Base-by-base conservation (phyloP, 2,329 filamentous ascomycete genomes). In the Akanthomyces lecanii region DNA sequence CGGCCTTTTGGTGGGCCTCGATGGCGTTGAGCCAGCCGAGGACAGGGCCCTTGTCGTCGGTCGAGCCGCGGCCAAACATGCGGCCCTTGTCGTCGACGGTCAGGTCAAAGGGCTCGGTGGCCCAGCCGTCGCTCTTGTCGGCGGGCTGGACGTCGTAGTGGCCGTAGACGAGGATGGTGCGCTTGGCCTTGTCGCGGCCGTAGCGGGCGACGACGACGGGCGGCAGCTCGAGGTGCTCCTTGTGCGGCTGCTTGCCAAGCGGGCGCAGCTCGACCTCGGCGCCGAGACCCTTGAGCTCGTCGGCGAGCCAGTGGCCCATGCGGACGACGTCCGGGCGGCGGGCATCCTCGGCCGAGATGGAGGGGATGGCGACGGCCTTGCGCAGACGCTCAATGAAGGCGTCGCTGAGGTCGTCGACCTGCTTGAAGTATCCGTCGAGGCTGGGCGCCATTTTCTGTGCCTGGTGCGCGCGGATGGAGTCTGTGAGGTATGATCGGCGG, bases 131-230 rank as follows among this genome's bases (percentile, higher is more conserved):
- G 69, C 90, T 91, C 81, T 90, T 90, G 73, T 93, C 85, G 40
- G 95, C 95, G 30, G 95, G 95, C 79, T 99, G 95, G 42, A 99
- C 95, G 75, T 99, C 95, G 80, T 99, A 99, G 82, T 99, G 95
- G 54, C 95, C 95, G 74, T 99, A 99, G 53, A 99, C 92, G 66
- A 99, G 84, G 69, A 99, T 95, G 42, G 93, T 98, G 65, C 91
- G 87, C 86, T 98, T 99, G 76, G 85, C 91, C 77, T 90, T 88
- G 76, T 98, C 93, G 76, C 86, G 91, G 69, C 95, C 93, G 76
- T 98, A 98, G 69, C 95, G 89, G 56, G 89, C 94, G 66, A 99
- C 85, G 62, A 99, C 87, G 58, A 97, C 93, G 1, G 95, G 95
- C 4, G 95, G 95, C 18, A 99, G 89, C 63, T 97, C 89, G 69